Evolutionary conservation across 768 basidiomycete species (phyloP).

Genomic region (Cystofilobasidium capitatum): DNA sequence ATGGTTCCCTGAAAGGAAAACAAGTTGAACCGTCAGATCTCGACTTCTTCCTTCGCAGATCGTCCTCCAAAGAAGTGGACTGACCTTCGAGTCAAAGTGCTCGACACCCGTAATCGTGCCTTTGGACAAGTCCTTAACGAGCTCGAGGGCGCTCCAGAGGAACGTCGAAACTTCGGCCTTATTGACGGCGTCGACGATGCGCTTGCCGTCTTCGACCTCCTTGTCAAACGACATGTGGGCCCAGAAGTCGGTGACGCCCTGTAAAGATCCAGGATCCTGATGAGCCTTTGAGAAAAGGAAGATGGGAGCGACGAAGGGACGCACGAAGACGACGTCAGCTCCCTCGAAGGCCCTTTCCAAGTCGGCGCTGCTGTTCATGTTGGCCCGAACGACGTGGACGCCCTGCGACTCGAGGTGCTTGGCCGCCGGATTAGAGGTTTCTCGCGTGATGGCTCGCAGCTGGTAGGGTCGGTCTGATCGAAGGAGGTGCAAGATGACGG

Average conservation of each 20-base stretch:
- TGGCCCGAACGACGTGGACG: constrained; percentile 26
- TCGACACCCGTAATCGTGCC: constrained; percentile 29
- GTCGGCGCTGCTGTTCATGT: neutral
- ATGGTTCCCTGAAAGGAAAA: too few relatives aligned
- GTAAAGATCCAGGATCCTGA: neutral
- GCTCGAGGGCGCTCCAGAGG: constrained; percentile 23
- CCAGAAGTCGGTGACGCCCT: constrained; percentile 26
- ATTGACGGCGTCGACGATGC: constrained; percentile 24
- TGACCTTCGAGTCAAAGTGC: constrained; percentile 30
- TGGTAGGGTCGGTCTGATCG: constrained; percentile 29
- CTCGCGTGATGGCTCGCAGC: constrained; percentile 31
- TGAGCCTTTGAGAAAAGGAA: neutral
- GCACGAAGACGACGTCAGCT: neutral
- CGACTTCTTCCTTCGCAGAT: constrained; percentile 4
- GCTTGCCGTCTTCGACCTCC: constrained; percentile 22
- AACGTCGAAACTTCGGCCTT: constrained; percentile 7
- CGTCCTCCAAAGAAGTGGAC: neutral
- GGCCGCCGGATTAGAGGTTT: constrained; percentile 21
- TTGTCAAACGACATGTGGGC: constrained; percentile 14
- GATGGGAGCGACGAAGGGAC: neutral
- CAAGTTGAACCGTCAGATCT: neutral
- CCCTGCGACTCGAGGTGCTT: constrained; percentile 26
- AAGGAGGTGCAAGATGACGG: constrained; percentile 28
- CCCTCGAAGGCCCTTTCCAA: too few relatives aligned
- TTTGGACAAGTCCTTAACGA: constrained; percentile 15